phyloP scores from a whole-genome alignment of 2,329 filamentous ascomycete genomes.

The Hypoxylon sp. region DNA sequence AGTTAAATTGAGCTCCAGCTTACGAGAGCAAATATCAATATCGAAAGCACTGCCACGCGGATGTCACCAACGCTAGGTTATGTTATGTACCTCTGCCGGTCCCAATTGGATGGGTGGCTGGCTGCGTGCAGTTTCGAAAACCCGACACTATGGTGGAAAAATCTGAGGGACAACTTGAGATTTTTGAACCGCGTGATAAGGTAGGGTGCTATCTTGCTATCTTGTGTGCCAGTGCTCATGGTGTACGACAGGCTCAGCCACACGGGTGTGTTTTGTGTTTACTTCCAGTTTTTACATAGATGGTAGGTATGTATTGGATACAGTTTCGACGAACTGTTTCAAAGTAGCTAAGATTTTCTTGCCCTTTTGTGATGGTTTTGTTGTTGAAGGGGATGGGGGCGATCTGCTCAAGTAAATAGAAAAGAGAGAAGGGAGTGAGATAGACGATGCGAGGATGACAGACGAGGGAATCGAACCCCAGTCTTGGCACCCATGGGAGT shows the following conservation, averaged over 20 bases:
- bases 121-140: constrained; percentile 19
- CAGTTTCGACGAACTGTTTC: constrained; percentile 12
- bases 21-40: constrained; percentile 28
- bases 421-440: not conserved
- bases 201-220: constrained; percentile 19
- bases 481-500: constrained; percentile 38
- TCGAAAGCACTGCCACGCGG: constrained; percentile 40
- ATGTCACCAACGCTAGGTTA: constrained; percentile 16
- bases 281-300: constrained; percentile 11
- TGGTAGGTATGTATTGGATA: not conserved
- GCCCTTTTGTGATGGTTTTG: constrained; percentile 4
- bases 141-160: constrained; percentile 32
- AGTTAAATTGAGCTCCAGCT: constrained; percentile 16
- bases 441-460: constrained; percentile 8
- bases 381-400: constrained; percentile 15
- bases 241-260: constrained; percentile 30
- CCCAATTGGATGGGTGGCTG: constrained; percentile 21
- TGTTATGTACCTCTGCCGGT: not conserved
- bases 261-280: constrained; percentile 30
- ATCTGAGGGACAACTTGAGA: constrained; percentile 20
- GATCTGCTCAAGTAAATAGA: not conserved
- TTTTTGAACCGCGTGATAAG: constrained; percentile 13
- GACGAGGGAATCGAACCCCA: constrained; percentile 26
- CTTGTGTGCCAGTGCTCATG: not conserved
- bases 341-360: constrained; percentile 1